Conservation (phyloP, 768 basidiomycete genomes). For the Collybia sordida region DNA sequence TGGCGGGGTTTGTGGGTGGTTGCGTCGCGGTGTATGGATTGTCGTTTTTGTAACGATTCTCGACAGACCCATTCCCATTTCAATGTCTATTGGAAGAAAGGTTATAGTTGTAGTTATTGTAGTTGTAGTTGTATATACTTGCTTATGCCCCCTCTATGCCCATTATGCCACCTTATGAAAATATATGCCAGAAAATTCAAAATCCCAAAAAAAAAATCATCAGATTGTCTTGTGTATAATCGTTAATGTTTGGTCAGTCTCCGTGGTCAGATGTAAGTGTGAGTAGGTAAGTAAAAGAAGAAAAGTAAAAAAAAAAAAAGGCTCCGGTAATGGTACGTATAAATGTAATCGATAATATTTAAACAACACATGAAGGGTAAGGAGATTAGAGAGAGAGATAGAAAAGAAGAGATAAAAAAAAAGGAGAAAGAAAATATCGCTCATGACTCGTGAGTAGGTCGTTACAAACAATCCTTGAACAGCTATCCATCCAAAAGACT, state of each 20-base stretch:
- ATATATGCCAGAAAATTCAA: neutral
- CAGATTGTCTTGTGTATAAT: neutral
- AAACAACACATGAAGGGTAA: too few relatives aligned
- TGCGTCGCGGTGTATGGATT: conserved; percentile 13
- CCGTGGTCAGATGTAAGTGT: neutral
- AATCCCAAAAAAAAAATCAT: too few relatives aligned
- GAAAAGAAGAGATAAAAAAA: neutral
- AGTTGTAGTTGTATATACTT: neutral
- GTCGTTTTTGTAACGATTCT: conserved; percentile 8
- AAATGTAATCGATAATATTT: too few relatives aligned
- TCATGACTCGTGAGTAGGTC: neutral
- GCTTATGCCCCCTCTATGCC: conserved; percentile 1
- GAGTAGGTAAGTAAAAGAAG: neutral
- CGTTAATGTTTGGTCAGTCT: neutral
- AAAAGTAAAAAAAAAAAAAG: neutral
- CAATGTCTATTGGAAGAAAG: neutral
- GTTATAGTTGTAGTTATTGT: neutral
- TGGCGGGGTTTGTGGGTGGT: conserved; percentile 14
- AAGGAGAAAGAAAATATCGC: too few relatives aligned
- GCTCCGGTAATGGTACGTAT: too few relatives aligned
- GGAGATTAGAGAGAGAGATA: too few relatives aligned
- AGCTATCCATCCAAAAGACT: neutral
- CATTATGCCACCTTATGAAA: neutral
- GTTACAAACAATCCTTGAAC: neutral
- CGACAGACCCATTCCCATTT: neutral